phyloP scores from a whole-genome alignment of 306 rosid genomes.

The Spatholobus suberectus region DNA sequence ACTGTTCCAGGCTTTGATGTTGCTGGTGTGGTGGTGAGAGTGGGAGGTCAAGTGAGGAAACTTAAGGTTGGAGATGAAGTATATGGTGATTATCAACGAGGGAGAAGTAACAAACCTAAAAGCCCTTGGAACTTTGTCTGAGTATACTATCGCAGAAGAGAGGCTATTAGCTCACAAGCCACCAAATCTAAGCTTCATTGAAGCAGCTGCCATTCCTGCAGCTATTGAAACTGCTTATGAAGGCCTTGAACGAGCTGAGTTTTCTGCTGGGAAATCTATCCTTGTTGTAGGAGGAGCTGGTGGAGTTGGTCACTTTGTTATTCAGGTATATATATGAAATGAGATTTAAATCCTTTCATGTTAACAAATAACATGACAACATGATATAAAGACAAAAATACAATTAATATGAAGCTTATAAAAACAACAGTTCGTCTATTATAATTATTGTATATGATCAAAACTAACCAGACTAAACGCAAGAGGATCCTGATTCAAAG shows the following conservation, averaged over 20 bases:
- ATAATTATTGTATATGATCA: too few species aligned
- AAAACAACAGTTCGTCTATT: too few species aligned
- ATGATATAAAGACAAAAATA: too few species aligned
- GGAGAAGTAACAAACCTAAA: neutral
- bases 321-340: slow-evolving; percentile 72
- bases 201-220: slow-evolving; percentile 74
- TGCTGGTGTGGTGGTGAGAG: slow-evolving; percentile 37
- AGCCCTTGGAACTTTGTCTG: slow-evolving; percentile 11
- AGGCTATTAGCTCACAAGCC: slow-evolving; percentile 62
- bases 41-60: too few species aligned
- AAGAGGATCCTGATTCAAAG: too few species aligned
- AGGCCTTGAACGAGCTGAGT: slow-evolving; percentile 53
- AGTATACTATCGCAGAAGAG: slow-evolving; percentile 59
- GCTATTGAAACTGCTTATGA: slow-evolving; percentile 54
- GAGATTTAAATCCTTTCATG: too few species aligned
- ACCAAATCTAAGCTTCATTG: slow-evolving; percentile 59
- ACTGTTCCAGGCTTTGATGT: slow-evolving; percentile 34
- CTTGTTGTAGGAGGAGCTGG: slow-evolving; percentile 78
- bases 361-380: too few species aligned
- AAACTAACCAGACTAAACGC: too few species aligned
- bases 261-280: slow-evolving; percentile 60
- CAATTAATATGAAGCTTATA: too few species aligned
- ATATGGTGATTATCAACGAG: slow-evolving; percentile 36
- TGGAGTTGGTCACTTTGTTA: slow-evolving; percentile 64
- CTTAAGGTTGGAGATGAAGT: slow-evolving; percentile 40